A percentile compares a stretch with the other conserved stretches of the same genome.
Evolutionary conservation across 208 protist genomes (phyloP).

Genomic region (Trypanosomatidae sp.): DNA sequence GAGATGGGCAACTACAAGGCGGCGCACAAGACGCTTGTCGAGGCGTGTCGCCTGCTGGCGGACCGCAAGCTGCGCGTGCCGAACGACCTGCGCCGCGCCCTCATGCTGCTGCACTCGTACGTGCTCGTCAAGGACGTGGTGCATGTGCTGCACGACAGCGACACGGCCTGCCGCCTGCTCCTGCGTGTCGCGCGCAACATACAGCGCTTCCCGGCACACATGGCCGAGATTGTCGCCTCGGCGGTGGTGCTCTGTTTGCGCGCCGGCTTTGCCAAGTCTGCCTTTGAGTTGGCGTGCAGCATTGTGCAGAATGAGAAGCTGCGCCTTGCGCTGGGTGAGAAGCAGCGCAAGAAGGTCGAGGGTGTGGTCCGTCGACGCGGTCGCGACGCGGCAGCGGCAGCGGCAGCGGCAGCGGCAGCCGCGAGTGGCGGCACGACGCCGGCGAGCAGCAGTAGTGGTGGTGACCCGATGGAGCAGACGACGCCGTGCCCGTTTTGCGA

Average conservation of each 20-base stretch:
- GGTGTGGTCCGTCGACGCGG: constrained; percentile 85
- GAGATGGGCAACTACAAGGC: constrained; percentile 89
- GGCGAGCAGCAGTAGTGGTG: no score
- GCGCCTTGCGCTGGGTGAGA: constrained; percentile 83
- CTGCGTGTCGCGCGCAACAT: constrained; percentile 93
- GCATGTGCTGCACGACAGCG: constrained; percentile 82
- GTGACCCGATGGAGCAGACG: constrained; percentile 68
- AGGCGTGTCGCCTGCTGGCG: constrained; percentile 86
- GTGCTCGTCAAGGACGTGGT: constrained; percentile 92
- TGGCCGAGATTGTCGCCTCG: constrained; percentile 91
- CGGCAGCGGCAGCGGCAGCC: no score
- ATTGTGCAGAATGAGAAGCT: constrained; percentile 94
- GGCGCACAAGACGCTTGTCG: constrained; percentile 91
- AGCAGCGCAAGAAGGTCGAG: constrained; percentile 95
- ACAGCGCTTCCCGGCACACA: constrained; percentile 90
- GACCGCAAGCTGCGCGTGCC: constrained; percentile 81
- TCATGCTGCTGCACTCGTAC: constrained; percentile 96
- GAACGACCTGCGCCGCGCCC: constrained; percentile 76
- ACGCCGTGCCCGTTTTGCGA: constrained; percentile 92
- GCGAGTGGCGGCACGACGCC: no score
- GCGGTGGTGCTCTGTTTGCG: constrained; percentile 94
- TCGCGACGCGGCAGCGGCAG: constrained; percentile 65
- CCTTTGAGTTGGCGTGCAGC: constrained; percentile 92
- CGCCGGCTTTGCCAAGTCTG: constrained; percentile 78
- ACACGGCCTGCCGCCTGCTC: constrained; percentile 91